phyloP scores from a whole-genome alignment of 1,284 basidiomycete species.

The Apiotrichum akiyoshidainum region DNA sequence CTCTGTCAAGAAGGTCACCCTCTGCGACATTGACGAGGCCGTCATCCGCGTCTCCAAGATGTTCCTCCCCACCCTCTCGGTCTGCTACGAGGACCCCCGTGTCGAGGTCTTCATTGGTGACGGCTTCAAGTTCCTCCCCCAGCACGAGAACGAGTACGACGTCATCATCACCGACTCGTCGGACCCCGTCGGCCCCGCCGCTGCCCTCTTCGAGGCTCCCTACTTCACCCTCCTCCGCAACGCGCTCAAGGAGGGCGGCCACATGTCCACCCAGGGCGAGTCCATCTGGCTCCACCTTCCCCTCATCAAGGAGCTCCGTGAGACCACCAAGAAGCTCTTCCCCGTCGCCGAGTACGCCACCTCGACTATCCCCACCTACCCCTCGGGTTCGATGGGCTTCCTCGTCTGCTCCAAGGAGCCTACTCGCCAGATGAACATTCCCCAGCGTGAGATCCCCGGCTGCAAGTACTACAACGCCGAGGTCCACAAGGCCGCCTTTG shows the following conservation, averaged over 20 bases:
- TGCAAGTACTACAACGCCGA: slow-evolving; percentile 84
- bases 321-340: slow-evolving; percentile 75
- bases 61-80: slow-evolving; percentile 92
- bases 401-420: slow-evolving; percentile 81
- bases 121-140: slow-evolving; percentile 93
- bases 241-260: slow-evolving; percentile 82
- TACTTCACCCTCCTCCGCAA: slow-evolving; percentile 94
- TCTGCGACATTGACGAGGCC: slow-evolving; percentile 98
- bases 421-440: slow-evolving; percentile 66
- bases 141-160: slow-evolving; percentile 87
- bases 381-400: slow-evolving; percentile 95
- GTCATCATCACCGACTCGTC: slow-evolving; percentile 99
- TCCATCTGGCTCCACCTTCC: slow-evolving; percentile 92
- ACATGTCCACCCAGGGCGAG: slow-evolving; percentile 95
- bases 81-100: slow-evolving; percentile 74
- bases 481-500: slow-evolving; percentile 80
- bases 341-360: slow-evolving; percentile 85
- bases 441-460: slow-evolving; percentile 64
- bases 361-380: slow-evolving; percentile 97
- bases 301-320: slow-evolving; percentile 76
- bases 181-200: slow-evolving; percentile 94
- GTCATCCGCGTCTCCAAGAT: slow-evolving; percentile 91
- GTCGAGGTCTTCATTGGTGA: slow-evolving; percentile 90
- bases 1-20: slow-evolving; percentile 83
- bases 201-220: slow-evolving; percentile 90